Evolutionary conservation across 2,329 filamentous ascomycete genomes (phyloP).

Genomic region (Pseudogymnoascus verrucosus): DNA sequence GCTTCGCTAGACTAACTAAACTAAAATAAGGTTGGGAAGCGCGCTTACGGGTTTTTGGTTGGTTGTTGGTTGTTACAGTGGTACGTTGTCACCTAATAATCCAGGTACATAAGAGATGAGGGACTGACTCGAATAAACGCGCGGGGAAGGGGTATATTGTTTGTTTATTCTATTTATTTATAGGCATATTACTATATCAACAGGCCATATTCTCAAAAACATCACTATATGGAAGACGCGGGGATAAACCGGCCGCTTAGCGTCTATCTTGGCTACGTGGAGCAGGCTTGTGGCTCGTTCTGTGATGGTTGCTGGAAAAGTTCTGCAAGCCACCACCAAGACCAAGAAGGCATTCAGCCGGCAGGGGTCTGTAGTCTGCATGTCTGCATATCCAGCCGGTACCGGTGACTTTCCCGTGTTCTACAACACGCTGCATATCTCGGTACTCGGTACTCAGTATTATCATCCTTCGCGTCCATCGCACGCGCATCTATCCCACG

Average conservation of each 20-base stretch:
- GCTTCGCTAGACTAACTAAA: not conserved
- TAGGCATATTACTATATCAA: not conserved
- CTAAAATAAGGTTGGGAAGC: constrained; percentile 1
- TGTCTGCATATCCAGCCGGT: not conserved
- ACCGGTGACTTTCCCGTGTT: not conserved
- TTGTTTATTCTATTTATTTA: not conserved
- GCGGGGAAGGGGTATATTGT: not conserved
- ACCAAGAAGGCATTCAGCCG: not conserved
- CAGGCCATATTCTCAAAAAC: not conserved
- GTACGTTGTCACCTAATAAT: not conserved
- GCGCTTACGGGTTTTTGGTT: not conserved
- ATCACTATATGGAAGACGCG: not conserved
- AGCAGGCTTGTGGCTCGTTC: not conserved
- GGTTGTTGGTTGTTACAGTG: not conserved
- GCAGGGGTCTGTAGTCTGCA: not conserved
- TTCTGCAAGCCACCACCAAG: not conserved
- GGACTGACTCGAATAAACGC: not conserved
- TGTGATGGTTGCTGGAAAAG: not conserved
- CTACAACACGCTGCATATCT: not conserved
- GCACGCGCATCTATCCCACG: not conserved
- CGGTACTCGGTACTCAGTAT: not conserved
- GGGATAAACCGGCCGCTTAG: not conserved
- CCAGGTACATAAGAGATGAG: not conserved
- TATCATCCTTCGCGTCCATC: not conserved
- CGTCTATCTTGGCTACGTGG: not conserved